Conservation (phyloP, 768 basidiomycete species). For the Guyanaporus albipodus region DNA sequence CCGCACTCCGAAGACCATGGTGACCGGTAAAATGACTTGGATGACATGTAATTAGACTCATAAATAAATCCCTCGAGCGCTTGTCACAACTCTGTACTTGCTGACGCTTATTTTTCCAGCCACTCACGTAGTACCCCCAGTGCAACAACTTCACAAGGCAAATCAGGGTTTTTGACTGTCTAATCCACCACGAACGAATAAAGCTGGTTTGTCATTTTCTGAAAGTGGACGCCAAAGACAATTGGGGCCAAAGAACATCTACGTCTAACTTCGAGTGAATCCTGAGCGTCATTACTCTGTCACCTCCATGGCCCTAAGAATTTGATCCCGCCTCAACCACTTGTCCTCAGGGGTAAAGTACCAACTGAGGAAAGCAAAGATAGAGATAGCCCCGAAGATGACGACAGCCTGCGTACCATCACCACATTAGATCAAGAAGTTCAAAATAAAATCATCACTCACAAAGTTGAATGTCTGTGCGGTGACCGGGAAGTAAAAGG, state of each 20-base stretch:
- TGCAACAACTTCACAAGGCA: too few species aligned
- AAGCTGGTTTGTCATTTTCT: too few species aligned
- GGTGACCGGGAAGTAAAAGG: slow-evolving; percentile 82
- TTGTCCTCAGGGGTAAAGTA: slow-evolving; percentile 73
- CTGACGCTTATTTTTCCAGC: too few species aligned
- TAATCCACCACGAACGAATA: too few species aligned
- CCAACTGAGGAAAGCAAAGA: slow-evolving; percentile 76
- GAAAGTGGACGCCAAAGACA: slow-evolving; percentile 77
- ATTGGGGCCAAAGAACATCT: slow-evolving; percentile 57
- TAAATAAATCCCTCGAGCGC: too few species aligned
- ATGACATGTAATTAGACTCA: too few species aligned
- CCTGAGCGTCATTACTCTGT: slow-evolving; percentile 6
- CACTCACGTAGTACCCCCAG: too few species aligned
- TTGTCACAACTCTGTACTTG: too few species aligned
- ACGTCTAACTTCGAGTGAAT: too few species aligned
- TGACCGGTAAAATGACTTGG: too few species aligned
- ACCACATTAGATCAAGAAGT: slow-evolving; percentile 12
- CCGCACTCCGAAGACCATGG: too few species aligned
- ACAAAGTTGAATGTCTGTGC: slow-evolving; percentile 83
- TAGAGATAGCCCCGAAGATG: slow-evolving; percentile 76
- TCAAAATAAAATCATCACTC: slow-evolving; percentile 30
- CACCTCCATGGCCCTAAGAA: slow-evolving; percentile 46
- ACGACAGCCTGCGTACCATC: slow-evolving; percentile 59
- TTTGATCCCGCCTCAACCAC: slow-evolving; percentile 70
- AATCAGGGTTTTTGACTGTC: too few species aligned